Conservation (phyloP, 2,329 filamentous ascomycete species). For the Stemphylium lycopersici region DNA sequence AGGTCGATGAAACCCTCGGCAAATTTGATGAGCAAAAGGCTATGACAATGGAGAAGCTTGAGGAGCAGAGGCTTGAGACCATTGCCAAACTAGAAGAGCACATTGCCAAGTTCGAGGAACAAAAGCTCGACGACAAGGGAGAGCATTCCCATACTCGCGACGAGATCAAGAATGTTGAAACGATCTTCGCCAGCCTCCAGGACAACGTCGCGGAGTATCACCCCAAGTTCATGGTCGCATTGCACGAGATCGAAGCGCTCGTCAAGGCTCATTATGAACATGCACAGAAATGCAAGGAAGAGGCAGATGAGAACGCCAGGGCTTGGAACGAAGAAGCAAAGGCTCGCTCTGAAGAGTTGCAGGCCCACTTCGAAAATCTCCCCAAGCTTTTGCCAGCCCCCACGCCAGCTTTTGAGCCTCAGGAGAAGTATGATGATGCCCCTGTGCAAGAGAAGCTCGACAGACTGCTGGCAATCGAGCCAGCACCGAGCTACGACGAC, state of each 20-base stretch:
- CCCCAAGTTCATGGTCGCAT: constrained; percentile 83
- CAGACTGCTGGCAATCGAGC: constrained; percentile 59
- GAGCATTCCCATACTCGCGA: constrained; percentile 85
- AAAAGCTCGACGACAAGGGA: constrained; percentile 74
- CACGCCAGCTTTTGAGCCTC: constrained; percentile 53
- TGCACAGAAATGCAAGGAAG: constrained; percentile 66
- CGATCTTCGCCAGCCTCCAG: constrained; percentile 76
- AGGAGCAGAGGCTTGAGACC: constrained; percentile 58
- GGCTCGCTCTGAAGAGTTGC: constrained; percentile 51
- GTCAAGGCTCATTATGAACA: constrained; percentile 90
- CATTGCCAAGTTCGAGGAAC: constrained; percentile 71
- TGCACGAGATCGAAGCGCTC: constrained; percentile 83
- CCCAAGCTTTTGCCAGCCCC: constrained; percentile 55
- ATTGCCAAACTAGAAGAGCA: constrained; percentile 76
- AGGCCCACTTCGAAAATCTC: constrained; percentile 49
- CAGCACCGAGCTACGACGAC: constrained; percentile 46
- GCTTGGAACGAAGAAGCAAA: constrained; percentile 53
- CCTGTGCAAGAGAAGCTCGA: constrained; percentile 63
- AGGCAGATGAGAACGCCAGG: constrained; percentile 52
- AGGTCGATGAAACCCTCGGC: constrained; percentile 77
- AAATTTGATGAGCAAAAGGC: constrained; percentile 79
- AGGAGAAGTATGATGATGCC: constrained; percentile 60
- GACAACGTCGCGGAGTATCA: constrained; percentile 81
- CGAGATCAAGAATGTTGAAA: constrained; percentile 76
- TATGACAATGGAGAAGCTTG: constrained; percentile 74